Conservation (phyloP, 2,329 filamentous ascomycete species). For the Xylogone sp. region DNA sequence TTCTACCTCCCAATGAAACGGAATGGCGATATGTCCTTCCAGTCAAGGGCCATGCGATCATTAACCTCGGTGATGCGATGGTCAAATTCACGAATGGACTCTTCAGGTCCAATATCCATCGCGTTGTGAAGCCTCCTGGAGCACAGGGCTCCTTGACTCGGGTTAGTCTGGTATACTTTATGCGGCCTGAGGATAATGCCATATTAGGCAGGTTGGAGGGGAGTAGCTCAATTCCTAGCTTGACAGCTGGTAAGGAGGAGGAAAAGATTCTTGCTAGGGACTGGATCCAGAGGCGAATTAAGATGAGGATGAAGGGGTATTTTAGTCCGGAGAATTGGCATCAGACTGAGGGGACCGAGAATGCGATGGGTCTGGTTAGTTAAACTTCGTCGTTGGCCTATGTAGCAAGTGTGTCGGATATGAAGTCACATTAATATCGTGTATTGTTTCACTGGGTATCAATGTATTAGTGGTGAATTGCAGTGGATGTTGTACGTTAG, state of each 20-base stretch:
- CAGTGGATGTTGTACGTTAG: too few species aligned
- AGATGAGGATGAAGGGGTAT: not conserved
- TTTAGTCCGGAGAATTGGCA: not conserved
- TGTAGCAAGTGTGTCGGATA: too few species aligned
- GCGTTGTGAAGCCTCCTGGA: slow-evolving; percentile 29
- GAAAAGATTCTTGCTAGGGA: slow-evolving; percentile 19
- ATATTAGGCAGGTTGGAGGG: slow-evolving; percentile 15
- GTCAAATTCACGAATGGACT: slow-evolving; percentile 30
- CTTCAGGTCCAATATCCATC: slow-evolving; percentile 30
- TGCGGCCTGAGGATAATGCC: slow-evolving; percentile 45
- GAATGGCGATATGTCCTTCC: slow-evolving; percentile 33
- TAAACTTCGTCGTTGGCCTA: too few species aligned
- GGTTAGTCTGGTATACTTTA: slow-evolving; percentile 53
- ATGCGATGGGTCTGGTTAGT: not conserved
- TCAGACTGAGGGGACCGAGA: not conserved
- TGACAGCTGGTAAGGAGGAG: slow-evolving; percentile 12
- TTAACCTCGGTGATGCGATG: slow-evolving; percentile 35
- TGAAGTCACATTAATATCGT: too few species aligned
- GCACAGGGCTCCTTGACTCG: slow-evolving; percentile 25
- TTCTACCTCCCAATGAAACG: slow-evolving; percentile 24
- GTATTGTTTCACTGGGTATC: too few species aligned
- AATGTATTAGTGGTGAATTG: too few species aligned
- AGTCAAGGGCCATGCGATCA: slow-evolving; percentile 28
- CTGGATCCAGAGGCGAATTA: slow-evolving; percentile 12
- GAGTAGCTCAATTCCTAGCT: slow-evolving; percentile 16